A percentile compares a stretch with the other conserved stretches of the same genome.
phyloP scores from a whole-genome alignment of 371 early-diverging fungal species.

The Dentiscutata heterogama region DNA sequence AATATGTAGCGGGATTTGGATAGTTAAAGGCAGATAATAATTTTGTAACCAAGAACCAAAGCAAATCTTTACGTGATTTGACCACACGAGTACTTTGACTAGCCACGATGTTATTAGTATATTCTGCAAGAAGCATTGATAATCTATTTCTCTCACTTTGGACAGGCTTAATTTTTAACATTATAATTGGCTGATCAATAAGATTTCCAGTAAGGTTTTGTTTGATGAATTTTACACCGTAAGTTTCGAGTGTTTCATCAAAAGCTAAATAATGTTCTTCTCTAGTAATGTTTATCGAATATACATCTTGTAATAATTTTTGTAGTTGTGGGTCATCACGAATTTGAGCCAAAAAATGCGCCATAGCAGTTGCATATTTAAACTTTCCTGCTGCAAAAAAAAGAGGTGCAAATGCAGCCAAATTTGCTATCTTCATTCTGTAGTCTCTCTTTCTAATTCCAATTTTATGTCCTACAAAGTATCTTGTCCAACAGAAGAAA shows the following conservation, averaged over 20 bases:
- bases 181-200: slow-evolving; percentile 8
- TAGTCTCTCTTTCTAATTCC: slow-evolving; percentile 32
- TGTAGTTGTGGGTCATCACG: slow-evolving; percentile 8
- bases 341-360: slow-evolving; percentile 18
- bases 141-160: slow-evolving; percentile 26
- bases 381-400: slow-evolving; percentile 20
- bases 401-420: slow-evolving; percentile 34
- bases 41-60: neutral
- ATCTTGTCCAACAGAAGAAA: slow-evolving; percentile 13
- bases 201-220: slow-evolving; percentile 24
- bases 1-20: neutral
- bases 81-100: neutral
- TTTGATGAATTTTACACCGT: slow-evolving; percentile 28
- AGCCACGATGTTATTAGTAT: neutral
- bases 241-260: slow-evolving; percentile 31
- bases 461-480: slow-evolving; percentile 25
- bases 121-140: slow-evolving; percentile 35
- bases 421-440: slow-evolving; percentile 24
- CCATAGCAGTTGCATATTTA: slow-evolving; percentile 6
- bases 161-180: neutral
- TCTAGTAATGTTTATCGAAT: slow-evolving; percentile 11
- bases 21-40: neutral
- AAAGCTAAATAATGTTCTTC: slow-evolving; percentile 28
- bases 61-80: neutral
- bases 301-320: slow-evolving; percentile 1